Evolutionary conservation across 345 rosid genomes (phyloP), one percentile per base, ranked within the genome.

Genomic region (Litchi chinensis): DNA sequence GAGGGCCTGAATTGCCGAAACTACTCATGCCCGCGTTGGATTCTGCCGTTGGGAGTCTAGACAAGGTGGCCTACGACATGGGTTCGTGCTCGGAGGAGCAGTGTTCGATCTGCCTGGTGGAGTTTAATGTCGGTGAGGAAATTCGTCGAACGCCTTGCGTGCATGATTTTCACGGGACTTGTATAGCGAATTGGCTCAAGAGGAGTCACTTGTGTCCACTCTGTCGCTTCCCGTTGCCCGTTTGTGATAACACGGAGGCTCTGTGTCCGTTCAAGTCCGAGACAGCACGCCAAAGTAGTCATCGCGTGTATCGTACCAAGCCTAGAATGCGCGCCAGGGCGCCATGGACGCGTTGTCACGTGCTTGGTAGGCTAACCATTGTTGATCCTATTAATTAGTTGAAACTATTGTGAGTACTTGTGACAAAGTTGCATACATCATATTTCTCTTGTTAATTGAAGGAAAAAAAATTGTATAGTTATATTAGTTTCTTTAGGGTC

Each of bases 141-240:
- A 72, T 72, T 56, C 12, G 8, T 71, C 75, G 75, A 12, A 0
- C 59, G 15, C 28, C 65, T 71, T 71, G 65, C 48, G 12, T 4
- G 18, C 75, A 52, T 18, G 75, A 71, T 71, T 71, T 71, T 37
- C 75, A 71, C 4, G 46, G 2, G 59, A 41, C n/a, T 13, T 52
- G 64, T 10, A 16, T 71, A 1, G n/a, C 11, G 5, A 8, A 32
- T 1, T 71, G 64, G 75, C 46, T 54, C 8, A 8, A 32, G 39
- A 71, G 40, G 18, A 71, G 46, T 71, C 75, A 71, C 75, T 39
- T 71, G 46, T 71, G 75, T 56, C 74, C 75, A 5, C 59, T 56
- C 32, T 71, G 65, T 43, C 63, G 48, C 15, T 71, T 71, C 2
- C 46, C 65, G 2, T 28, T 71, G 44, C 63, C 44, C 3, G 75